Base-by-base conservation (phyloP, 805 yeast genomes). In the Candida ponderosae region DNA sequence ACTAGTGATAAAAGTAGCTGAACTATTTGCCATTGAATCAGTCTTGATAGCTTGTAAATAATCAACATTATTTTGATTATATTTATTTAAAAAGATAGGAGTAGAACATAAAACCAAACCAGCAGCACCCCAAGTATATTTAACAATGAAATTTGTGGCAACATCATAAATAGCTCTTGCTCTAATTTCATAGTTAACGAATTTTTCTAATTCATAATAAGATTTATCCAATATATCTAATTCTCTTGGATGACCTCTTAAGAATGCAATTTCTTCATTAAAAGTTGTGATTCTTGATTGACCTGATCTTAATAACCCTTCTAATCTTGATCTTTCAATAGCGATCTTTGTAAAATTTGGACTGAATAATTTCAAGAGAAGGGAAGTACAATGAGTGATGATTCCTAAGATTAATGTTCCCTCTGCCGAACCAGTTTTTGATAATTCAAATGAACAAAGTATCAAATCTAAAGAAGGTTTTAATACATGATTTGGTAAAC, bases 111-210 rank as follows among this genome's bases (percentile, higher is more conserved):
- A 67, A 1, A 80, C 74, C 41, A 89, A 69, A 10, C 97, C 97
- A 24, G 93, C 86, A 3, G 96, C 97, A 43, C 97, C 97, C 89
- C 96, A 82, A 34, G 87, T 76, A 60, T 89, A 89, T 62, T 89
- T 89, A 43, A 89, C 89, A 37, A 87, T 78, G 50, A 88, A 89
- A 35, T 82, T 85, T 47, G 90, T 93, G 2, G 90, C 83, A 47
- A 85, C 74, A 53, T 88, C 88, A 59, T 88, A 90, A 19, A 82
- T 57, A 21, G 90, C 80, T 63, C 81, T 70, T 48, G 84, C 79
- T 61, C 83, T 75, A 44, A 82, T 72, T 53, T 83, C 89, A 61
- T 78, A 73, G 50, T 82, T 76, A 46, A 81, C 70, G 59, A 88
- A 90, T 42, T 79, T 67, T 46, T 84, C 93, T 46, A 88, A 66